These are phyloP conservation scores for Rugonectria rugulosa DNA, from an alignment of 2,329 filamentous ascomycete genomes.

Conservation along the genomic window DNA sequence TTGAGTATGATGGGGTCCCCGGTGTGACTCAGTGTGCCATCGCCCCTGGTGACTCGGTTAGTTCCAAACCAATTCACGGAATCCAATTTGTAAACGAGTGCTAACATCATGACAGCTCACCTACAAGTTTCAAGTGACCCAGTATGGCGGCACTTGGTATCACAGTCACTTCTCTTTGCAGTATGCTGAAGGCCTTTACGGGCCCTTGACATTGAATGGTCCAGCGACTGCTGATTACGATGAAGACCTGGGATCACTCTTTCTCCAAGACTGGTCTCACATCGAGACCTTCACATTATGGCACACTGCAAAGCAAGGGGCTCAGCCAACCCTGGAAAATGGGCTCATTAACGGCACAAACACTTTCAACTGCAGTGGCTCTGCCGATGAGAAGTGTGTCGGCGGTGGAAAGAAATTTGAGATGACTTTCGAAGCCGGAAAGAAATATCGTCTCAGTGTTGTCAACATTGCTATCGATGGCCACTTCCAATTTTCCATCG, in stretches of 20 bases:
- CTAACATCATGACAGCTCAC: no score
- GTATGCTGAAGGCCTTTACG: slow-evolving; percentile 63
- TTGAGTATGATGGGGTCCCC: slow-evolving; percentile 64
- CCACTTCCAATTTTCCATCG: slow-evolving; percentile 56
- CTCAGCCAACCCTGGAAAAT: slow-evolving; percentile 55
- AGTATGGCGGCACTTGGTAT: slow-evolving; percentile 66
- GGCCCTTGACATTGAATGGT: slow-evolving; percentile 68
- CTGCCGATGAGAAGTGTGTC: slow-evolving; percentile 17
- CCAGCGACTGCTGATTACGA: slow-evolving; percentile 68
- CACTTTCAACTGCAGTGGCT: slow-evolving; percentile 40
- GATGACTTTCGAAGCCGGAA: slow-evolving; percentile 48
- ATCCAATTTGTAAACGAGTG: no score
- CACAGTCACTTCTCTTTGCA: slow-evolving; percentile 66
- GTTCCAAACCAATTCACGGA: no score
- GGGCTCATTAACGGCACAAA: slow-evolving; percentile 53
- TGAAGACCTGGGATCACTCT: slow-evolving; percentile 66
- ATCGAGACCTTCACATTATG: no score
- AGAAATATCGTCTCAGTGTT: slow-evolving; percentile 54
- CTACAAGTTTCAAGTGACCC: slow-evolving; percentile 64
- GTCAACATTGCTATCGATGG: slow-evolving; percentile 54
- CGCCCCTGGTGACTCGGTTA: slow-evolving; percentile 58
- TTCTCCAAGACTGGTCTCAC: slow-evolving; percentile 67
- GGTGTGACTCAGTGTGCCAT: slow-evolving; percentile 59
- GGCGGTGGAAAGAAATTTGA: slow-evolving; percentile 40
- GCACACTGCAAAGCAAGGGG: no score